Conservation (phyloP, 2,329 filamentous ascomycete genomes). For the Verticillium longisporum region DNA sequence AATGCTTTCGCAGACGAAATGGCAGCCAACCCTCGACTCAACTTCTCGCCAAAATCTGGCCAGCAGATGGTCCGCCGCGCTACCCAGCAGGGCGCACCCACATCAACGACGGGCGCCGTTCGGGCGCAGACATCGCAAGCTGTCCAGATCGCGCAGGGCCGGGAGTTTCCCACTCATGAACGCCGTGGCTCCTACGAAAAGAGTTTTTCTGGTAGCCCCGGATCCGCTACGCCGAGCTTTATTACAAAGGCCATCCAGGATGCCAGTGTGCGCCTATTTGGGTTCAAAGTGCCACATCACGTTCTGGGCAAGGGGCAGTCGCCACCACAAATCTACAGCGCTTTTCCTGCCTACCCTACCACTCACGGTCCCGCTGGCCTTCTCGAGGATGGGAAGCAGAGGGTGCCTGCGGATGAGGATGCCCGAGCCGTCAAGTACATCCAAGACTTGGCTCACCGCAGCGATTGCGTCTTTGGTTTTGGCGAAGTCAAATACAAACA, state of each 20-base stretch:
- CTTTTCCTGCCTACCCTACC: slow-evolving; percentile 79
- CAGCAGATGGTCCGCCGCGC: slow-evolving; percentile 62
- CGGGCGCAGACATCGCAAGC: slow-evolving; percentile 61
- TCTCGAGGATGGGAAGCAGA: slow-evolving; percentile 59
- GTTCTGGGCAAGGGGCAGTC: slow-evolving; percentile 58
- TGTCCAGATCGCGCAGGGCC: slow-evolving; percentile 66
- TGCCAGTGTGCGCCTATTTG: slow-evolving; percentile 71
- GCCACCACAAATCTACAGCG: slow-evolving; percentile 68
- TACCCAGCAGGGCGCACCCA: slow-evolving; percentile 69
- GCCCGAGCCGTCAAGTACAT: slow-evolving; percentile 69
- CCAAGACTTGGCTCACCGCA: slow-evolving; percentile 86
- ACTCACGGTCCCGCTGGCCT: slow-evolving; percentile 54
- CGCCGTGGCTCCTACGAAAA: slow-evolving; percentile 77
- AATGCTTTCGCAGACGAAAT: slow-evolving; percentile 96
- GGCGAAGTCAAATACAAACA: slow-evolving; percentile 98
- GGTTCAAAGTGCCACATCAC: slow-evolving; percentile 61
- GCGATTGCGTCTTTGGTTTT: slow-evolving; percentile 95
- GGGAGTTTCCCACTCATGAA: slow-evolving; percentile 59
- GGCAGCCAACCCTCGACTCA: slow-evolving; percentile 69
- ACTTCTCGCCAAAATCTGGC: slow-evolving; percentile 46
- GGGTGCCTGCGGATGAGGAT: slow-evolving; percentile 68
- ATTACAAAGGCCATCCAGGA: slow-evolving; percentile 94
- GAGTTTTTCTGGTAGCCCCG: slow-evolving; percentile 58
- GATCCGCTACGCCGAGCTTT: slow-evolving; percentile 70
- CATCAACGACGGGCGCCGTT: slow-evolving; percentile 62